Conservation (phyloP, 73 alveolate genomes). For the Paraurostyla sp. region DNA sequence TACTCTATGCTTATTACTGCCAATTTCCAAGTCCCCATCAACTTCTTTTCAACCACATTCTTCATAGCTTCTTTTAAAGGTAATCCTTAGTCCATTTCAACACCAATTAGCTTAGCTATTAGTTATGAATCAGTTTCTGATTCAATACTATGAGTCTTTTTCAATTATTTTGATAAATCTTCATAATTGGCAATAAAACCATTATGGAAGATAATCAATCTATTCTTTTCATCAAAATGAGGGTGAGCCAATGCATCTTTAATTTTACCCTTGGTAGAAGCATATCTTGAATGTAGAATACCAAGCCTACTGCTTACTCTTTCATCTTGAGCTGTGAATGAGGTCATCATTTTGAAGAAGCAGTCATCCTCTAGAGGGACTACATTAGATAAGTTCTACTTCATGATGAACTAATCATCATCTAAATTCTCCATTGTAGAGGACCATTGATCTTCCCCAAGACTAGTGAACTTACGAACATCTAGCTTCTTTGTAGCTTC, state of each 20-base stretch:
- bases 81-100: constrained; percentile 64
- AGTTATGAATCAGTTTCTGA: constrained; percentile 85
- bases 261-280: constrained; percentile 19
- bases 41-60: constrained; percentile 66
- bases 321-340: neutral
- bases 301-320: neutral
- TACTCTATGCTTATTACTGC: constrained; percentile 45
- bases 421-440: neutral
- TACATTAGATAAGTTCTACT: neutral
- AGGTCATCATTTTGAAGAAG: constrained; percentile 2
- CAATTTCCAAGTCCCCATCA: constrained; percentile 66
- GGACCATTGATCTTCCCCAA: constrained; percentile 2
- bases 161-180: constrained; percentile 50
- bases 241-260: constrained; percentile 83
- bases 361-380: constrained; percentile 51
- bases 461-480: neutral
- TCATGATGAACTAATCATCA: neutral
- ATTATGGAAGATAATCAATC: constrained; percentile 84
- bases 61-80: constrained; percentile 80
- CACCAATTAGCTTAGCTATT: constrained; percentile 83
- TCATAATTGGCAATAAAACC: constrained; percentile 86
- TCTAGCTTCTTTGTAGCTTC: neutral
- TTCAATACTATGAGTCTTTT: constrained; percentile 68
- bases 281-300: constrained; percentile 18
- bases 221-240: constrained; percentile 75